Percentiles rank a stretch among this genome's conserved stretches.
Conservation (phyloP, 2,329 filamentous ascomycete genomes). For the Hortaea sp. region DNA sequence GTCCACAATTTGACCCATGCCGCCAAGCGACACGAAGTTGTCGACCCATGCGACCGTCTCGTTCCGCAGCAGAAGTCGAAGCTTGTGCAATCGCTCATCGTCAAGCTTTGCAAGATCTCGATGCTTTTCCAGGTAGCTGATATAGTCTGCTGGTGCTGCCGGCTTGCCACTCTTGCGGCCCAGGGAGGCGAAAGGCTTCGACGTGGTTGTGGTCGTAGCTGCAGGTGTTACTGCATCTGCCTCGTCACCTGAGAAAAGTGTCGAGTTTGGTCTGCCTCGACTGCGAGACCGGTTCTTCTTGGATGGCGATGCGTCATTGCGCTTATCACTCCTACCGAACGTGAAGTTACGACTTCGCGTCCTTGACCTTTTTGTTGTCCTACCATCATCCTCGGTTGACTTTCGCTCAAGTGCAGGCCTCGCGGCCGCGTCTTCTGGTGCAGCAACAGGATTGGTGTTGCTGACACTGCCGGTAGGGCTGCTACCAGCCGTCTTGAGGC, state of each 20-base stretch:
- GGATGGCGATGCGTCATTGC: conserved; percentile 43
- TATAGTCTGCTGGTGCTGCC: conserved; percentile 71
- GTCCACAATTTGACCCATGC: conserved; percentile 83
- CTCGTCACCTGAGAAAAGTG: conserved; percentile 45
- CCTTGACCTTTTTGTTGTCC: conserved; percentile 33
- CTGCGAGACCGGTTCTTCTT: conserved; percentile 61
- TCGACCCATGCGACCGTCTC: conserved; percentile 96
- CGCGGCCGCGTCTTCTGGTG: neutral
- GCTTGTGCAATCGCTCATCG: conserved; percentile 90
- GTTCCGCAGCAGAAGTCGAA: conserved; percentile 78
- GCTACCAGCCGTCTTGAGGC: conserved; percentile 47
- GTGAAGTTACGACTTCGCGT: conserved; percentile 71
- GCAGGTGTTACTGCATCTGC: conserved; percentile 4
- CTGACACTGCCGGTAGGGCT: conserved; percentile 36
- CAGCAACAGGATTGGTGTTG: conserved; percentile 12
- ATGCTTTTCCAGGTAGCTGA: conserved; percentile 71
- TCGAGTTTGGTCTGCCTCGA: conserved; percentile 47
- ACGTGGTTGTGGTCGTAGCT: conserved; percentile 4
- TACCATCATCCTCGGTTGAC: conserved; percentile 15
- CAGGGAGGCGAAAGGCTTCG: conserved; percentile 18
- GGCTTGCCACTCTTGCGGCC: conserved; percentile 26
- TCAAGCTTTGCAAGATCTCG: conserved; percentile 76
- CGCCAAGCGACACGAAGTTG: conserved; percentile 76
- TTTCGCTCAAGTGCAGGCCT: neutral
- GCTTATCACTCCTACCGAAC: conserved; percentile 55